phyloP scores from a whole-genome alignment of 768 basidiomycete genomes.

The Floccularia luteovirens region DNA sequence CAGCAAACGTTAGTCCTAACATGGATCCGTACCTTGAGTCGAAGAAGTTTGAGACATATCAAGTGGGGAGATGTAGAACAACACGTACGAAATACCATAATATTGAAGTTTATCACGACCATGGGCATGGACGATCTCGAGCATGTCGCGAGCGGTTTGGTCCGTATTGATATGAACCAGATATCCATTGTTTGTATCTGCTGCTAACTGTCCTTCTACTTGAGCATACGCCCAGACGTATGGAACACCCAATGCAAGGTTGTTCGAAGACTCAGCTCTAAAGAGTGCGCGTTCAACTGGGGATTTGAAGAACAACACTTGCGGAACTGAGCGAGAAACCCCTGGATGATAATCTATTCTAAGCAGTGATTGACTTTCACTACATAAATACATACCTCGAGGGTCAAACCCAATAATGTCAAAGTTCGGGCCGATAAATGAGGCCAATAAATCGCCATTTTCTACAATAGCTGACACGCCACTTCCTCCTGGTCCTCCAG shows the following conservation, averaged over 20 bases:
- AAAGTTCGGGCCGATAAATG: conserved; percentile 32
- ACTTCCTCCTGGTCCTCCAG: conserved; percentile 39
- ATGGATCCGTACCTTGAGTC: conserved; percentile 17
- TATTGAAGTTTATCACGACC: conserved; percentile 24
- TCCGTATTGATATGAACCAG: conserved; percentile 25
- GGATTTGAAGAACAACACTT: conserved; percentile 25
- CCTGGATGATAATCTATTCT: conserved; percentile 14
- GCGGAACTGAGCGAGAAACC: conserved; percentile 23
- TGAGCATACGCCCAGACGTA: conserved; percentile 22
- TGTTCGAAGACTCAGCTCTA: conserved; percentile 12
- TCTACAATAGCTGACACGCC: conserved; percentile 22
- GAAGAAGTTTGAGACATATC: neutral
- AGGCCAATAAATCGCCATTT: conserved; percentile 16
- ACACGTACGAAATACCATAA: conserved; percentile 19
- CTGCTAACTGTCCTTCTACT: conserved; percentile 22
- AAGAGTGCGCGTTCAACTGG: conserved; percentile 22
- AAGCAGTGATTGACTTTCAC: neutral
- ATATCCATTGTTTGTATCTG: conserved; percentile 18
- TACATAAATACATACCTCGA: conserved; percentile 20
- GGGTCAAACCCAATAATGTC: conserved; percentile 42
- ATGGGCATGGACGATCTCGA: conserved; percentile 22
- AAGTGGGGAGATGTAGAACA: neutral
- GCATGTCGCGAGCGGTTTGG: conserved; percentile 27
- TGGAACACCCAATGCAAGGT: conserved; percentile 15
- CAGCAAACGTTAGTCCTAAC: conserved; percentile 18